phyloP scores from a whole-genome alignment of 257 asterid genomes.

The Nicotiana paniculata region DNA sequence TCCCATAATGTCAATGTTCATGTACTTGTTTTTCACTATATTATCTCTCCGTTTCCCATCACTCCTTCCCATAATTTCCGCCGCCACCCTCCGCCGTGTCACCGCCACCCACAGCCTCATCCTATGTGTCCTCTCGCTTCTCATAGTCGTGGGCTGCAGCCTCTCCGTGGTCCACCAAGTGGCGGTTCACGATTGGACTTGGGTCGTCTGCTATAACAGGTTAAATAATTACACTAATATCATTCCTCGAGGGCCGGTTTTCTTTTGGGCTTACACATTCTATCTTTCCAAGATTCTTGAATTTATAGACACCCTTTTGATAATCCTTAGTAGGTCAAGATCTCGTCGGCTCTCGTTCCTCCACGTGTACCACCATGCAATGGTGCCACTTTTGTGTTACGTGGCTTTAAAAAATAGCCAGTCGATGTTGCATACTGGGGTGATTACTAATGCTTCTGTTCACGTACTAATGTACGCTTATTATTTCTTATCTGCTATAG shows the following conservation, averaged over 20 bases:
- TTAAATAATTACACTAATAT: slow-evolving; percentile 26
- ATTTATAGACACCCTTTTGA: slow-evolving; percentile 59
- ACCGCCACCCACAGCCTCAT: slow-evolving; percentile 63
- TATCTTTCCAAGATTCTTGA: slow-evolving; percentile 71
- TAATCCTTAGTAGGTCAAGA: slow-evolving; percentile 41
- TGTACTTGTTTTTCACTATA: slow-evolving; percentile 54
- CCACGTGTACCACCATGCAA: slow-evolving; percentile 89
- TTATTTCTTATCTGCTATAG: slow-evolving; percentile 53
- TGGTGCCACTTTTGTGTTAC: slow-evolving; percentile 64
- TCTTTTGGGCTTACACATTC: slow-evolving; percentile 80
- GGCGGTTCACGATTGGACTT: slow-evolving; percentile 43
- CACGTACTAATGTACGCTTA: slow-evolving; percentile 83
- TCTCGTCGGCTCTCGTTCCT: slow-evolving; percentile 63
- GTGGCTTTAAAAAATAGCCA: slow-evolving; percentile 43
- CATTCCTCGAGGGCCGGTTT: slow-evolving; percentile 46
- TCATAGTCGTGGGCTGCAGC: slow-evolving; percentile 52
- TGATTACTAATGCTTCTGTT: slow-evolving; percentile 64
- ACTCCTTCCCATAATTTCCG: slow-evolving; percentile 26
- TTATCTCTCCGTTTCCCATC: slow-evolving; percentile 27
- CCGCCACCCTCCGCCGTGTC: slow-evolving; percentile 54
- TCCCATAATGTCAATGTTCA: slow-evolving; percentile 38
- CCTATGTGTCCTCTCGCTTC: slow-evolving; percentile 65
- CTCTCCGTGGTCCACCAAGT: slow-evolving; percentile 56
- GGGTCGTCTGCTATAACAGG: slow-evolving; percentile 51
- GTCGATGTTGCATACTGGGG: slow-evolving; percentile 73